Evolutionary conservation across 306 rosid genomes (phyloP), one percentile per base, ranked within the genome.

Genomic region (Sphenostylis stenocarpa): DNA sequence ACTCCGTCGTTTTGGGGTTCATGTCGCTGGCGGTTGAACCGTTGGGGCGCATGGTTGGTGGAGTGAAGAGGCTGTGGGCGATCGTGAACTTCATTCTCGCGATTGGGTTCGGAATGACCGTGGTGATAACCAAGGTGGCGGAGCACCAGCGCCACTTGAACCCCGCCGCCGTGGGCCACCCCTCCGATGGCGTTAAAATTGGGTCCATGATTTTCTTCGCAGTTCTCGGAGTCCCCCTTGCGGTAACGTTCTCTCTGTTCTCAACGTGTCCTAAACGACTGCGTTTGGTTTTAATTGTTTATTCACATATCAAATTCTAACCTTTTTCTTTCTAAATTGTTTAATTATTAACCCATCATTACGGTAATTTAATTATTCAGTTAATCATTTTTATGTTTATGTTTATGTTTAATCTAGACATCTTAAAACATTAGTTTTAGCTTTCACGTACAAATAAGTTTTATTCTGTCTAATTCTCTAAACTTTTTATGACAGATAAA

Each of bases 171-270:
- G 3, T 51, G 0, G 80, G 80, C 2, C 19, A 49, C 38, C 80
- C 80, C 24, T 83, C 96, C 0, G 1, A n/a, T 0, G 78, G 76
- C 0, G 17, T 93, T 0, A 82, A 56, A 24, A 86, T 67, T 0
- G 88, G 90, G 0, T 86, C 98, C 3, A 75, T 91, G 77, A 19
- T 87, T 16, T 73, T 91, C 19, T 91, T 93, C 6, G 77, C 87
- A 0, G 62, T 84, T 5, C 79, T 93, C 55, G 98, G 98, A 3
- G 47, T 93, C 0, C 98, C 98, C 10, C 85, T 78, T 0, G 90
- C 98, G 76, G 98, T 93, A 24, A 73, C 26, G 29, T 53, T 20
- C 1, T 41, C 33, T 64, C 33, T 33, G 3, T 17, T 62, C 20
- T 17, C 16, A 0, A 10, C 17, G 10, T 17, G 11, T 29, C 19